phyloP scores from a whole-genome alignment of 192 early-diverging fungal genomes.

The Linnemannia schmuckeri region DNA sequence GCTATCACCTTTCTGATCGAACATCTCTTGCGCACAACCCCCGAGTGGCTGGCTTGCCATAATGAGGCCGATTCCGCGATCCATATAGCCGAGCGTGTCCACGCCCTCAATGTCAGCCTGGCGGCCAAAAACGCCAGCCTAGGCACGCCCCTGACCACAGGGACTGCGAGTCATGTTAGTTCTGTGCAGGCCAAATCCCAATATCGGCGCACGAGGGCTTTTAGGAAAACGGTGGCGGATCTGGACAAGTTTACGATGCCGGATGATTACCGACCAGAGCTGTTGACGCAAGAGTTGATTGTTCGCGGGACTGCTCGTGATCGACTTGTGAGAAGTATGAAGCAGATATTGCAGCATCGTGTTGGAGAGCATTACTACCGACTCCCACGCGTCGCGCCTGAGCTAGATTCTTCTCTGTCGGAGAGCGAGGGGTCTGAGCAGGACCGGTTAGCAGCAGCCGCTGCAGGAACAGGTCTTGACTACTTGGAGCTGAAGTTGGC shows the following conservation, averaged over 20 bases:
- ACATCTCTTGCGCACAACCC: constrained; percentile 41
- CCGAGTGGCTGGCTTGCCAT: constrained; percentile 52
- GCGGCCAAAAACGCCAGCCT: background rate
- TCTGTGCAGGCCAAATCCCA: constrained; percentile 21
- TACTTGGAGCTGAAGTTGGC: constrained; percentile 46
- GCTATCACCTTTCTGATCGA: constrained; percentile 47
- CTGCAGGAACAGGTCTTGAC: constrained; percentile 25
- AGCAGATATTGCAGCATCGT: constrained; percentile 18
- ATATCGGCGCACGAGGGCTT: constrained; percentile 15
- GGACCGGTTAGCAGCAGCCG: background rate
- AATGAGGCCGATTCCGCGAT: constrained; percentile 44
- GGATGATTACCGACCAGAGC: constrained; percentile 26
- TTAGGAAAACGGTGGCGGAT: constrained; percentile 25
- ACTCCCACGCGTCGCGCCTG: constrained; percentile 26
- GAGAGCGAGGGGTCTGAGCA: background rate
- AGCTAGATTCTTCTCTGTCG: background rate
- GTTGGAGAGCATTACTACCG: constrained; percentile 24
- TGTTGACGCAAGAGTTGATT: constrained; percentile 28
- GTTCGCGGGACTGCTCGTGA: constrained; percentile 19
- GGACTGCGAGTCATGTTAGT: background rate
- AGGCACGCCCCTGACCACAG: background rate
- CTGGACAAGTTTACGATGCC: constrained; percentile 54
- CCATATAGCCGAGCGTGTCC: constrained; percentile 48
- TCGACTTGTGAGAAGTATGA: constrained; percentile 26
- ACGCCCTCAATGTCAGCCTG: constrained; percentile 32